Base-by-base conservation (phyloP, 352 stramenopile species). In the Lagenidium giganteum region DNA sequence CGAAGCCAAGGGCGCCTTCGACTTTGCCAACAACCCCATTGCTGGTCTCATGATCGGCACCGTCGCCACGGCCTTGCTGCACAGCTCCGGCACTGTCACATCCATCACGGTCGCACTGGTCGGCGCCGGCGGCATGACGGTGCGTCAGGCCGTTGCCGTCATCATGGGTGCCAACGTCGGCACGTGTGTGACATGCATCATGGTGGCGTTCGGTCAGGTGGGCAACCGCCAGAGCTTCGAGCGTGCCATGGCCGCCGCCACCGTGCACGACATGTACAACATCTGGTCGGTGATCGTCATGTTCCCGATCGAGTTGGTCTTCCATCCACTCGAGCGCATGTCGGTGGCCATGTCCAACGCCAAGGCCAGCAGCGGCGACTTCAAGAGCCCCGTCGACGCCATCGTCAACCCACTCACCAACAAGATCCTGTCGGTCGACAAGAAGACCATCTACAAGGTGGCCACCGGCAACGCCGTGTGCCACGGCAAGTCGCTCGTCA, bases 151-250 rank as follows among this genome's bases (percentile, higher is more conserved):
- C 18, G 83, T 93, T 33, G 81, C 71, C 43, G 83, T 93, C 57
- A 64, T 93, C 35, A 89, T 93, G 69, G 81, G 81, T 24, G 77
- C 81, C 34, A 93, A 93, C 57, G 84, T 82, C 35, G 83, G 80
- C 23, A 82, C 69, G 20, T 70, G 67, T 26, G 70, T 90, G 14
- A 88, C 73, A 29, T 85, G 74, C 38, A 87, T 69, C 18, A 86
- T 93, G 45, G 75, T 93, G 22, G 65, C 77, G 23, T 75, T 90
- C 47, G 77, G 63, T 33, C 76, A 88, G 28, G 71, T 89, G 57
- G 67, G 61, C 41, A 59, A 89, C 53, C 50, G 43, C 14, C 67
- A 57, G 20, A 39, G 70, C 42, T 57, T 78, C 27, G 44, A 75
- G 31, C 56, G 56, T 7, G 64, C 51, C 3, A 52, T 67, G 51